Conservation (phyloP, 495 filamentous ascomycete genomes). For the Hyaloscypha hepaticicola region DNA sequence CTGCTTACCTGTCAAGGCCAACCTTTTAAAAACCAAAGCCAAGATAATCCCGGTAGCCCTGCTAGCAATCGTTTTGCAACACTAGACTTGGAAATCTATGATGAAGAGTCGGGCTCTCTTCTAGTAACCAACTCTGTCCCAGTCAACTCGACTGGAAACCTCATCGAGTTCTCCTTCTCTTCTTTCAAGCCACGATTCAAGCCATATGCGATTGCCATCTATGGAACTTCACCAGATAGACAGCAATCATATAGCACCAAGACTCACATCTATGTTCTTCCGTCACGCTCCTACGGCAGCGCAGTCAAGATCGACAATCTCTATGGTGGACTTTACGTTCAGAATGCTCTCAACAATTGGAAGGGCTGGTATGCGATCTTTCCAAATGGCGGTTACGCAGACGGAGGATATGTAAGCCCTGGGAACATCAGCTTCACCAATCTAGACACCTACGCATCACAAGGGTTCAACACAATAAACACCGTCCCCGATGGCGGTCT, state of each 20-base stretch:
- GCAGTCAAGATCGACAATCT: constrained; percentile 62
- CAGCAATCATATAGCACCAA: constrained; percentile 39
- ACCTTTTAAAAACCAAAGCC: constrained; percentile 18
- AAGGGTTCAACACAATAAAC: constrained; percentile 56
- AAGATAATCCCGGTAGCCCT: constrained; percentile 41
- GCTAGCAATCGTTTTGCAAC: constrained; percentile 10
- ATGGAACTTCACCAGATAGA: constrained; percentile 33
- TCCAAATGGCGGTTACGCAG: constrained; percentile 64
- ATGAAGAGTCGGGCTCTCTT: constrained; percentile 27
- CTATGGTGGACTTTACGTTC: constrained; percentile 52
- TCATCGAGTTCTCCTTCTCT: constrained; percentile 45
- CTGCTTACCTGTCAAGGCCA: constrained; percentile 1
- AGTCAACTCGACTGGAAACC: constrained; percentile 47
- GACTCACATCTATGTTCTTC: constrained; percentile 54
- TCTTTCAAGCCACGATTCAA: constrained; percentile 43
- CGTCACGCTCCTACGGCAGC: constrained; percentile 54
- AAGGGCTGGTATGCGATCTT: constrained; percentile 49
- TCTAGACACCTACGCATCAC: constrained; percentile 40
- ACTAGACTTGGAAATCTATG: constrained; percentile 36
- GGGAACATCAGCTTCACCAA: constrained; percentile 38
- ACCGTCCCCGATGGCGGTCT: constrained; percentile 46
- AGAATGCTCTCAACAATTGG: constrained; percentile 28
- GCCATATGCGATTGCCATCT: constrained; percentile 45
- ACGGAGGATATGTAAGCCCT: constrained; percentile 52
- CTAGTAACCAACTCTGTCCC: constrained; percentile 41